These are phyloP conservation scores for Boletellus ananiceps DNA, from an alignment of 768 basidiomycete species.

Conservation along the genomic window DNA sequence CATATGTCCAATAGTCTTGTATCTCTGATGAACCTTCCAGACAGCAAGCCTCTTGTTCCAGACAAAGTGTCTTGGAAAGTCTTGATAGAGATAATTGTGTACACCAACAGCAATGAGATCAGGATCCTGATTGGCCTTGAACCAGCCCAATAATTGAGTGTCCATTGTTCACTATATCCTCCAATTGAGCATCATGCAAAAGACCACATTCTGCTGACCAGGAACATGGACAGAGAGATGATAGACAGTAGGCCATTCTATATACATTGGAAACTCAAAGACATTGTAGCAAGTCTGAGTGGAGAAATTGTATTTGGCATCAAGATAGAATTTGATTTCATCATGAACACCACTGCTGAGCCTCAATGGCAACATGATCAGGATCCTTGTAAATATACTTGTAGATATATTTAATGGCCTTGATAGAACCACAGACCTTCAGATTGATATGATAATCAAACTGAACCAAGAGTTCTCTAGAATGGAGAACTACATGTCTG, in stretches of 20 bases:
- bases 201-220: background rate
- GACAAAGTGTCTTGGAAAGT: too few species aligned
- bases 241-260: constrained; percentile 8
- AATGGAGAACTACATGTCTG: constrained; percentile 33
- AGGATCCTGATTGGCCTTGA: too few species aligned
- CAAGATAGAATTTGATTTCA: background rate
- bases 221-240: constrained; percentile 1
- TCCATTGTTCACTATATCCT: too few species aligned
- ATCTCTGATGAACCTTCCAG: too few species aligned
- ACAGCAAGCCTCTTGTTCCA: too few species aligned
- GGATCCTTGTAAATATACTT: constrained; percentile 43
- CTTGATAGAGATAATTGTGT: too few species aligned
- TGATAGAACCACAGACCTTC: background rate
- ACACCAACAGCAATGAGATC: too few species aligned
- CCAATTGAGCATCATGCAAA: too few species aligned
- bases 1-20: too few species aligned
- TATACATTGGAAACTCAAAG: constrained; percentile 2
- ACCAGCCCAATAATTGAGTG: too few species aligned
- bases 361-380: background rate
- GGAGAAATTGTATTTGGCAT: constrained; percentile 4
- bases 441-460: background rate
- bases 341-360: background rate
- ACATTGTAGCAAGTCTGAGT: background rate
- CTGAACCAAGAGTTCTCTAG: constrained; percentile 28
- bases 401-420: constrained; percentile 36